Conservation (phyloP, 2,329 filamentous ascomycete species). For the Myrmaecium sp. region DNA sequence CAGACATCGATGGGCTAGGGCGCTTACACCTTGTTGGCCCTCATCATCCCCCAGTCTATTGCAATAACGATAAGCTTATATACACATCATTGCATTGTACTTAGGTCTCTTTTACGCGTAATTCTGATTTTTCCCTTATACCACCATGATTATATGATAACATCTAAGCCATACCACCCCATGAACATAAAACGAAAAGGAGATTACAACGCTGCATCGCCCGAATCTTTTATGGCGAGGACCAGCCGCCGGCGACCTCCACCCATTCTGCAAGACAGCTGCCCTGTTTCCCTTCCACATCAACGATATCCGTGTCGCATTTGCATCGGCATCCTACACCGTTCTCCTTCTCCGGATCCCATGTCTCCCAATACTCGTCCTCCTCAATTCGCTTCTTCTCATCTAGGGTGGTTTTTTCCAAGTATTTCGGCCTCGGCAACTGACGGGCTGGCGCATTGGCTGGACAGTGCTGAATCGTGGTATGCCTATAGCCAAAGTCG, state of each 20-base stretch:
- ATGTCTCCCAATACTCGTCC: conserved; percentile 88
- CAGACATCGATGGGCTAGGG: too few relatives aligned
- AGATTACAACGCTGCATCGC: too few relatives aligned
- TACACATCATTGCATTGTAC: too few relatives aligned
- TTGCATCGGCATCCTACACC: conserved; percentile 91
- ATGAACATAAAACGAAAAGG: too few relatives aligned
- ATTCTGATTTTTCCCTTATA: too few relatives aligned
- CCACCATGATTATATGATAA: too few relatives aligned
- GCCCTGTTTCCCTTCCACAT: conserved; percentile 94
- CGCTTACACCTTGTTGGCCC: too few relatives aligned
- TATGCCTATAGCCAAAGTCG: conserved; percentile 95
- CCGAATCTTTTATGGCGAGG: conserved; percentile 38
- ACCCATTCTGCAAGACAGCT: conserved; percentile 95
- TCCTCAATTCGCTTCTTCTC: conserved; percentile 77
- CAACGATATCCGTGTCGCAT: conserved; percentile 93
- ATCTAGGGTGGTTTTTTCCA: conserved; percentile 66
- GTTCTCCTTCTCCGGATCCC: conserved; percentile 80
- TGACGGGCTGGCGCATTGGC: conserved; percentile 86
- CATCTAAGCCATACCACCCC: too few relatives aligned
- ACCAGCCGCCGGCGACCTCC: conserved; percentile 88
- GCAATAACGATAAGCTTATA: too few relatives aligned
- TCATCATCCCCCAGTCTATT: too few relatives aligned
- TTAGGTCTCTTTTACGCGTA: too few relatives aligned
- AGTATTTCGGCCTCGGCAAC: conserved; percentile 59
- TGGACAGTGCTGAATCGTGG: conserved; percentile 95